Conservation (phyloP, 345 rosid genomes). For the Anastatica hierochuntica region DNA sequence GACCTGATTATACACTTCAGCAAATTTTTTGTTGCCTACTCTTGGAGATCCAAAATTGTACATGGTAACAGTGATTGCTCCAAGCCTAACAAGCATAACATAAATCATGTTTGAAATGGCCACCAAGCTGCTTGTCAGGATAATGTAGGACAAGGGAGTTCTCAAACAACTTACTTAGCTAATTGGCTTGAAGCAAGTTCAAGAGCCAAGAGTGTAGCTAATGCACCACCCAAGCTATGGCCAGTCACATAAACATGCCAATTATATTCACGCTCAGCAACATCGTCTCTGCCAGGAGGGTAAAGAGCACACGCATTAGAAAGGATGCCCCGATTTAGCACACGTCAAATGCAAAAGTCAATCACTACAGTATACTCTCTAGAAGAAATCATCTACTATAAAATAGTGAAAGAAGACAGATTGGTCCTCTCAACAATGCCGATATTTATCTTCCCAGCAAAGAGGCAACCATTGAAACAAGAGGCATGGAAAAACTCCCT, state of each 20-base stretch:
- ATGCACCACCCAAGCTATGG: constrained; percentile 96
- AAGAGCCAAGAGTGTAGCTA: constrained; percentile 83
- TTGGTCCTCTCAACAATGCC: neutral
- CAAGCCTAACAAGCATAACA: constrained; percentile 39
- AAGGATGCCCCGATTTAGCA: neutral
- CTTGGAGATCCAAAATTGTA: constrained; percentile 97
- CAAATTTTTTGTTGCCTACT: constrained; percentile 86
- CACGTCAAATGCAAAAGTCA: neutral
- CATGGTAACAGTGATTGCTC: constrained; percentile 69
- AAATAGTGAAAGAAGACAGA: neutral
- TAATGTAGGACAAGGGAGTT: constrained; percentile 5
- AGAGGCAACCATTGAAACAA: neutral
- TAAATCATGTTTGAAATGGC: constrained; percentile 5
- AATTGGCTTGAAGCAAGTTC: constrained; percentile 90
- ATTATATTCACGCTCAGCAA: constrained; percentile 30
- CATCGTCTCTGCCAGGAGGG: constrained; percentile 43
- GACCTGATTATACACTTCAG: constrained; percentile 84
- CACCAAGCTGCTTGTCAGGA: neutral
- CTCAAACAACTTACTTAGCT: constrained; percentile 44
- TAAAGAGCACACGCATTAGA: constrained; percentile 6
- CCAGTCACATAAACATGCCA: constrained; percentile 96
- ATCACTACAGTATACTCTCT: neutral
- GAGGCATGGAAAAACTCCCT: neutral
- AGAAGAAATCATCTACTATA: neutral
- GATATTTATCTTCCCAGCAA: neutral